Base-by-base conservation (phyloP, 306 rosid genomes). In the Arachis hypogaea region DNA sequence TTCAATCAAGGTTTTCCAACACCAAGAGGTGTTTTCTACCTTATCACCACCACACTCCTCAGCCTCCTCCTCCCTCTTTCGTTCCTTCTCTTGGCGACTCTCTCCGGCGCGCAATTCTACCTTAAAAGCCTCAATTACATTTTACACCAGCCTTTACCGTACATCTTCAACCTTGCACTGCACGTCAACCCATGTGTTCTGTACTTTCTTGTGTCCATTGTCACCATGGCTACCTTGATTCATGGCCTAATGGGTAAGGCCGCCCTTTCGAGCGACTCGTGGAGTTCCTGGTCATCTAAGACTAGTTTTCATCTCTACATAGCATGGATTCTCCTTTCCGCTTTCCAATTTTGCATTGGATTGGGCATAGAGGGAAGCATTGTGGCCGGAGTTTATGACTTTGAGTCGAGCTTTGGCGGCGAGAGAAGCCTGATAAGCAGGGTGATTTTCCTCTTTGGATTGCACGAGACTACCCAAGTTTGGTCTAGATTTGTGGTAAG, bases 401-500 rank as follows among this genome's bases (percentile, higher is more conserved):
- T 79, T 0, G 80, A 54, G 10, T 11, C 72, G 0, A 68, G 70
- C 43, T 59, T 71, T 33, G 76, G 69, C 1, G 36, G 55, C 9
- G 83, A 77, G 74, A 67, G 83, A 49, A 82, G 88, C 47, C 66
- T 88, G 12, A 0, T 81, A 5, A 88, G 93, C 77, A 78, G 86
- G 68, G 64, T 82, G 59, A 43, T 88, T 40, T 90, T 95, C 55
- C 84, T 92, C 55, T 28, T 95, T n/a, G 99, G 99, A 7, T 43
- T 92, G 82, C 96, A 95, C 51, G 93, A 89, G 69, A 84, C 97
- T 1, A 92, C 85, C 80, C 78, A 84, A 38, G 85, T 86, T 60
- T 95, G 99, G 99, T 82, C 73, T 7, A 80, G 86, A 7, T 56
- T 63, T 58, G 98, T 87, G 82, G 99, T 95, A 73, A 92, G 84